phyloP scores from a whole-genome alignment of 192 early-diverging fungal species.

The Backusella parvicylindrica region DNA sequence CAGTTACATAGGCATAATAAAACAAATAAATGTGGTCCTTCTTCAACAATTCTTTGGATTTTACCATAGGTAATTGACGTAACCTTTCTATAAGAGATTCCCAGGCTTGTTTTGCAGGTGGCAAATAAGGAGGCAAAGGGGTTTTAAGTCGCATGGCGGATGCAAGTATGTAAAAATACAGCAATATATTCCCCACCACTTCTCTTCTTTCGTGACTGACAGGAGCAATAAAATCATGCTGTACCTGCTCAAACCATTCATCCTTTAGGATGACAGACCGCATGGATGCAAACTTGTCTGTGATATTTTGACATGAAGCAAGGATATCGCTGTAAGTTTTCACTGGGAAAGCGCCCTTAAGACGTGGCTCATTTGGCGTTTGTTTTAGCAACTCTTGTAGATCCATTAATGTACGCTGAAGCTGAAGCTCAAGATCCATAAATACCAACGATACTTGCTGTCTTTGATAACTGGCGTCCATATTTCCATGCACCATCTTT shows the following conservation, averaged over 20 bases:
- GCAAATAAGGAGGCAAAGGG: constrained; percentile 75
- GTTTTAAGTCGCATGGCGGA: constrained; percentile 76
- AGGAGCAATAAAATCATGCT: constrained; percentile 54
- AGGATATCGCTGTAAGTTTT: constrained; percentile 62
- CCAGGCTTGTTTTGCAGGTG: constrained; percentile 64
- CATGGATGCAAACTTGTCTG: constrained; percentile 76
- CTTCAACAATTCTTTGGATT: constrained; percentile 36
- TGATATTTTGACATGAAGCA: constrained; percentile 65
- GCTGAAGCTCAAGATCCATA: constrained; percentile 63
- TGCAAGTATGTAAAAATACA: constrained; percentile 79
- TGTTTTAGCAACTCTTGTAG: constrained; percentile 60
- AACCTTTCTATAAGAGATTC: constrained; percentile 56
- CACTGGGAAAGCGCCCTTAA: constrained; percentile 75
- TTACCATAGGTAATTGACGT: constrained; percentile 47
- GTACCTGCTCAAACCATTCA: constrained; percentile 46
- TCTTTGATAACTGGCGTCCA: not conserved
- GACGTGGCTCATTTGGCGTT: constrained; percentile 76
- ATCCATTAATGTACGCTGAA: constrained; percentile 62
- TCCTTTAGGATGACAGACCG: constrained; percentile 63
- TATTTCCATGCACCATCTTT: not conserved
- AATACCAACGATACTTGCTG: constrained; percentile 49
- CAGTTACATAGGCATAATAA: constrained; percentile 73
- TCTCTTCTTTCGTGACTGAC: constrained; percentile 56
- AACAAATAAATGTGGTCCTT: constrained; percentile 65
- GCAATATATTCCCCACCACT: constrained; percentile 64